A percentile compares a stretch with the other conserved stretches of the same genome.
These are phyloP conservation scores for Adenanthera pavonina DNA, from an alignment of 306 rosid genomes.

Conservation along the genomic window DNA sequence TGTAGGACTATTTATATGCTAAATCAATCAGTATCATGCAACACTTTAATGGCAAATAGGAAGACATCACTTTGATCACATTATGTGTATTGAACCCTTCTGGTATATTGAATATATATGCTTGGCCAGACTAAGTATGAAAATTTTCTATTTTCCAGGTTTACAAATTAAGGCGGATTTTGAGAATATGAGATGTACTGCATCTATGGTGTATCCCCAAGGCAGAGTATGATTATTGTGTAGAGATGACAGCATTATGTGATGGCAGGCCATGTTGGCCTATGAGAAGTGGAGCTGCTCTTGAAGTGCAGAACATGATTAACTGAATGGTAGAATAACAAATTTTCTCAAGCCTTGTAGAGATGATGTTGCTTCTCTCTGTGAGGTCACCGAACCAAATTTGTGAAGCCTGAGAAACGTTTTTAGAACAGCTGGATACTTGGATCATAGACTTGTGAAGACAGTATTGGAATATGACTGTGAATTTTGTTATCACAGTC, in stretches of 20 bases:
- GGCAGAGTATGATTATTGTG: neutral
- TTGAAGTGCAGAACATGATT: neutral
- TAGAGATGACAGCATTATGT: neutral
- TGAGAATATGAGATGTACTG: conserved; percentile 61
- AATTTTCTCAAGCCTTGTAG: neutral
- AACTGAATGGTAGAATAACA: neutral
- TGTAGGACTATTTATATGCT: neutral
- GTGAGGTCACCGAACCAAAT: neutral
- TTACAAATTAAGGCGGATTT: conserved; percentile 77
- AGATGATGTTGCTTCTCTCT: neutral
- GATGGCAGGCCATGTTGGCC: neutral
- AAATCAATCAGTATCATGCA: neutral
- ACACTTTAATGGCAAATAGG: neutral
- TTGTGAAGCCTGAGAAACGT: neutral
- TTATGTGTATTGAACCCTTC: neutral
- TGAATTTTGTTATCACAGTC: neutral
- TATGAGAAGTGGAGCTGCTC: neutral
- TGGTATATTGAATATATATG: neutral
- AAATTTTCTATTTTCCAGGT: conserved; percentile 58
- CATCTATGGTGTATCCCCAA: conserved; percentile 22
- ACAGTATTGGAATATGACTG: conserved; percentile 6
- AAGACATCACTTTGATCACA: neutral
- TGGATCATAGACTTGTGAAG: neutral
- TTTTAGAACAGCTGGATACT: neutral
- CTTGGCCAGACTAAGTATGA: conserved; percentile 13